phyloP scores from a whole-genome alignment of 129 eudicot species.

The Flaveria bidentis region DNA sequence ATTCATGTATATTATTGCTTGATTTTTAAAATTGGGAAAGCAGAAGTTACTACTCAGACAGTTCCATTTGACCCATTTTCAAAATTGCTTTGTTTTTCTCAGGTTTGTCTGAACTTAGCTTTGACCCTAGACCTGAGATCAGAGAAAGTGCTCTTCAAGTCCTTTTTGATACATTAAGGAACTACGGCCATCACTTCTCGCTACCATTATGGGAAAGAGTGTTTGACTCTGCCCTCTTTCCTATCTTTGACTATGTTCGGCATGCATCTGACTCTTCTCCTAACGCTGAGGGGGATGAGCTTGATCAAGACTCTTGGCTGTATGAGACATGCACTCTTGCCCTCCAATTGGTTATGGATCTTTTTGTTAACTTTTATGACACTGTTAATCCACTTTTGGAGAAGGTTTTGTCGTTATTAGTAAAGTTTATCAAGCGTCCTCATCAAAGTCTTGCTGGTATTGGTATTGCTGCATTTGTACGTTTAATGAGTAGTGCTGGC shows the following conservation, averaged over 20 bases:
- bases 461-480: slow-evolving; percentile 97
- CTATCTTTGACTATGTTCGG: slow-evolving; percentile 91
- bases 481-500: slow-evolving; percentile 92
- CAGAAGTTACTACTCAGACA: not conserved
- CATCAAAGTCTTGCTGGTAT: slow-evolving; percentile 99
- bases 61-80: not conserved
- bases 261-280: slow-evolving; percentile 81
- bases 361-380: slow-evolving; percentile 80
- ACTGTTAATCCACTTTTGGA: slow-evolving; percentile 85
- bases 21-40: not conserved
- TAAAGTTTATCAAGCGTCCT: slow-evolving; percentile 87
- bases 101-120: slow-evolving; percentile 96
- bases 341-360: slow-evolving; percentile 89
- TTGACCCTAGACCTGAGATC: slow-evolving; percentile 94
- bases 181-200: slow-evolving; percentile 90
- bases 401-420: slow-evolving; percentile 73
- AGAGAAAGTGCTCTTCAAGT: slow-evolving; percentile 89
- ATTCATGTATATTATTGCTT: not conserved
- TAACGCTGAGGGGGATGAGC: slow-evolving; percentile 53
- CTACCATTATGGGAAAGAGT: slow-evolving; percentile 86
- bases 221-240: slow-evolving; percentile 87
- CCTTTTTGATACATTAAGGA: slow-evolving; percentile 83
- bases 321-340: slow-evolving; percentile 96
- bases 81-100: slow-evolving; percentile 23
- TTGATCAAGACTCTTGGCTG: slow-evolving; percentile 92